Conservation (phyloP, 2,329 filamentous ascomycete species). For the Aureobasidium sp. region DNA sequence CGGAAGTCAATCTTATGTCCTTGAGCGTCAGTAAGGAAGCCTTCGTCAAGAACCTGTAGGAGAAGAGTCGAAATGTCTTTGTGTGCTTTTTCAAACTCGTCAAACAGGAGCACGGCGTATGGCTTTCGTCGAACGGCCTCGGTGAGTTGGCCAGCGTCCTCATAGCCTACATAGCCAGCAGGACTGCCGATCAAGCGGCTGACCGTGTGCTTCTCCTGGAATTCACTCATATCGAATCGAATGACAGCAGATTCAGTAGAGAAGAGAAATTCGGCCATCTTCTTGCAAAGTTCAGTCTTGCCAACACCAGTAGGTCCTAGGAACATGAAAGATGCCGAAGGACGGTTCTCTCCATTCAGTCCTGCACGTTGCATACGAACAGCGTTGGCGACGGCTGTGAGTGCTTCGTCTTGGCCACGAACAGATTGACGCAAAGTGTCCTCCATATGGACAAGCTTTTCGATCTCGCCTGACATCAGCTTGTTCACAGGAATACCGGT, state of each 20-base stretch:
- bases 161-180: constrained; percentile 92
- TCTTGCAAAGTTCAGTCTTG: constrained; percentile 96
- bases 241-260: constrained; percentile 86
- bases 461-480: constrained; percentile 85
- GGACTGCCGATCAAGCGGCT: constrained; percentile 87
- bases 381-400: constrained; percentile 84
- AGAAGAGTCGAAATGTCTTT: constrained; percentile 88
- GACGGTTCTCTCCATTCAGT: constrained; percentile 82
- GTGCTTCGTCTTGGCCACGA: constrained; percentile 87
- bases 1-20: constrained; percentile 95
- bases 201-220: constrained; percentile 94
- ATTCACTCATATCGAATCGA: constrained; percentile 96
- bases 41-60: constrained; percentile 91
- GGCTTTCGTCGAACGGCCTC: constrained; percentile 93
- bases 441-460: constrained; percentile 95
- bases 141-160: constrained; percentile 91
- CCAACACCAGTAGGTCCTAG: constrained; percentile 92
- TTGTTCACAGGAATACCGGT: constrained; percentile 92
- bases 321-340: constrained; percentile 95
- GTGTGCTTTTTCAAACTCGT: constrained; percentile 97
- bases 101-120: constrained; percentile 88
- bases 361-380: constrained; percentile 91
- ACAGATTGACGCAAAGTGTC: constrained; percentile 76
- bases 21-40: constrained; percentile 89
- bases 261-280: constrained; percentile 87